Evolutionary conservation across 495 filamentous ascomycete species (phyloP).

Genomic region (Sordaria brevicollis): DNA sequence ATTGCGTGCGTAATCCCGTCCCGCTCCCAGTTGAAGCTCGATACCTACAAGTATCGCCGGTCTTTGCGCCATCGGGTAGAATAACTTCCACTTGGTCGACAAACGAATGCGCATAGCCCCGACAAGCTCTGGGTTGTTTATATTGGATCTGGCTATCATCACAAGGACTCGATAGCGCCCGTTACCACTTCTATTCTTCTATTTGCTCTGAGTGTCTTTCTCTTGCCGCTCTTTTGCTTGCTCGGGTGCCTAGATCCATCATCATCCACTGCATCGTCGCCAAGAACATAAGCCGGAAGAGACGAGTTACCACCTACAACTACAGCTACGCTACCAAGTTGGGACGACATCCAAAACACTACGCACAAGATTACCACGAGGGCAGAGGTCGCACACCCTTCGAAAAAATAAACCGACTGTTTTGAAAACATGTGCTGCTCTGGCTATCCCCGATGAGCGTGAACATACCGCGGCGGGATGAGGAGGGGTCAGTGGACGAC

Average conservation of each 20-base stretch:
- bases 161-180: neutral
- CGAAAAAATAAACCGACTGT: neutral
- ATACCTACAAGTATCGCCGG: too few species aligned
- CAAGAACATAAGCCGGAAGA: neutral
- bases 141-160: neutral
- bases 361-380: neutral
- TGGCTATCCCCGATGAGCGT: constrained; percentile 37
- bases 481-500: constrained; percentile 28
- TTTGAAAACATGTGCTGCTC: constrained; percentile 27
- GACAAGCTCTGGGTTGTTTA: neutral
- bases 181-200: too few species aligned
- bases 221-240: neutral
- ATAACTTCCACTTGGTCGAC: neutral
- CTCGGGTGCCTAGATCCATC: neutral
- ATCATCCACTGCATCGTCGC: neutral
- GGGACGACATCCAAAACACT: neutral
- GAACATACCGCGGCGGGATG: constrained; percentile 34
- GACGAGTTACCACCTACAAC: neutral
- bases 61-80: neutral
- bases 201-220: too few species aligned
- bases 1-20: neutral
- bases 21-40: neutral
- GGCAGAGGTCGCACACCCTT: neutral
- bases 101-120: neutral
- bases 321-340: neutral